These are phyloP conservation scores for Aspergillus hortae DNA, from an alignment of 2,329 filamentous ascomycete species.

Conservation along the genomic window DNA sequence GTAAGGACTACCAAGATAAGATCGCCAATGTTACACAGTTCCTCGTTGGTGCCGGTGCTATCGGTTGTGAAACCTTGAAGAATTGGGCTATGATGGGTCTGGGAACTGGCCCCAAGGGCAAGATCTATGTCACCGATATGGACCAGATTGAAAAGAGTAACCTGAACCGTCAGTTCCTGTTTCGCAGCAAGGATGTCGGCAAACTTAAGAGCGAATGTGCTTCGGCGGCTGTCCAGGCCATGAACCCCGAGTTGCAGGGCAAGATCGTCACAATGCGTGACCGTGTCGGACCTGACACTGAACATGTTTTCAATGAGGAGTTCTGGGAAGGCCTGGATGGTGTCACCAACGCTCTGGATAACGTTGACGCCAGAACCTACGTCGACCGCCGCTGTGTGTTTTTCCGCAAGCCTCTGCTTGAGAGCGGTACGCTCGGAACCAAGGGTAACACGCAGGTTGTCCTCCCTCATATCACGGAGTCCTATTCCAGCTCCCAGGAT, in stretches of 20 bases:
- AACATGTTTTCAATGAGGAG: constrained; percentile 87
- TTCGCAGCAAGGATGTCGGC: constrained; percentile 89
- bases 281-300: constrained; percentile 85
- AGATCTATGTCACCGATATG: constrained; percentile 93
- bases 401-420: constrained; percentile 93
- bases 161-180: constrained; percentile 93
- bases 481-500: constrained; percentile 95
- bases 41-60: constrained; percentile 91
- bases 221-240: constrained; percentile 79
- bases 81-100: constrained; percentile 99
- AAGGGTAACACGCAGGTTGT: constrained; percentile 99
- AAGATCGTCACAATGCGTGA: constrained; percentile 86
- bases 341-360: constrained; percentile 95
- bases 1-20: constrained; percentile 90
- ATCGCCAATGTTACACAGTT: constrained; percentile 87
- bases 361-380: constrained; percentile 94
- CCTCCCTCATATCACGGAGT: constrained; percentile 86
- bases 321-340: constrained; percentile 88
- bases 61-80: constrained; percentile 98
- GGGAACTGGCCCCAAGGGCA: constrained; percentile 79
- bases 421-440: constrained; percentile 96
- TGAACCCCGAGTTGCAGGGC: constrained; percentile 89
- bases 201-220: constrained; percentile 96
- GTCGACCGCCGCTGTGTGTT: constrained; percentile 96
- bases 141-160: constrained; percentile 99